Evolutionary conservation across 441 rosid genomes (phyloP).

Genomic region (Populus hybrid): DNA sequence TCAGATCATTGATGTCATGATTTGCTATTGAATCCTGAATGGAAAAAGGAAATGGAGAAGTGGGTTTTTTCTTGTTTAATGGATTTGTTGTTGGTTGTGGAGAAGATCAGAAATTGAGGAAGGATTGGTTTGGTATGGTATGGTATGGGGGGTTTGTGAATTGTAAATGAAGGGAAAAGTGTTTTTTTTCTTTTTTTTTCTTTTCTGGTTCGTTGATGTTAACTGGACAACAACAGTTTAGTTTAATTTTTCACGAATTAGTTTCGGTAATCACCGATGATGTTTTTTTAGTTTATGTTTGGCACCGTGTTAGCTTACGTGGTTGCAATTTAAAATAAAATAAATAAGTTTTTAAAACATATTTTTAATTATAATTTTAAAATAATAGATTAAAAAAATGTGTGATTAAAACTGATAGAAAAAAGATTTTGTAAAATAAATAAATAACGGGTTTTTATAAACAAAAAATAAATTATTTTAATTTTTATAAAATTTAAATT

Average conservation of each 20-base stretch:
- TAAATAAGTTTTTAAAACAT: too few relatives aligned
- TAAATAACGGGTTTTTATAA: too few relatives aligned
- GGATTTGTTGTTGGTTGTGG: not conserved
- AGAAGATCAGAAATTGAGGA: slow-evolving; percentile 14
- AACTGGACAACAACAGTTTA: not conserved
- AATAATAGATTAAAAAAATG: too few relatives aligned
- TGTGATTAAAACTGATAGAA: too few relatives aligned
- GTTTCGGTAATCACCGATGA: not conserved
- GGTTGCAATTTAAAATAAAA: too few relatives aligned
- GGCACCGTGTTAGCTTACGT: too few relatives aligned
- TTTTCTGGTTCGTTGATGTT: not conserved
- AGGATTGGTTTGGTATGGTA: not conserved
- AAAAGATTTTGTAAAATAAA: too few relatives aligned
- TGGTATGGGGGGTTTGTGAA: slow-evolving; percentile 25
- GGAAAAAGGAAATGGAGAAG: not conserved
- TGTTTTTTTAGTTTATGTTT: not conserved
- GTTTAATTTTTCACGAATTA: not conserved
- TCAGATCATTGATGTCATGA: not conserved
- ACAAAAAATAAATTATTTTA: too few relatives aligned
- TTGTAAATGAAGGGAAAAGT: not conserved
- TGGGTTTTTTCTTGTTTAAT: not conserved
- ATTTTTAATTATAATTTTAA: too few relatives aligned
- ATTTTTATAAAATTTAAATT: too few relatives aligned
- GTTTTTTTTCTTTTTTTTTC: not conserved
- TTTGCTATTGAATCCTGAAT: not conserved